Base-by-base conservation (phyloP, 805 yeast species). In the Candida tallmaniae region DNA sequence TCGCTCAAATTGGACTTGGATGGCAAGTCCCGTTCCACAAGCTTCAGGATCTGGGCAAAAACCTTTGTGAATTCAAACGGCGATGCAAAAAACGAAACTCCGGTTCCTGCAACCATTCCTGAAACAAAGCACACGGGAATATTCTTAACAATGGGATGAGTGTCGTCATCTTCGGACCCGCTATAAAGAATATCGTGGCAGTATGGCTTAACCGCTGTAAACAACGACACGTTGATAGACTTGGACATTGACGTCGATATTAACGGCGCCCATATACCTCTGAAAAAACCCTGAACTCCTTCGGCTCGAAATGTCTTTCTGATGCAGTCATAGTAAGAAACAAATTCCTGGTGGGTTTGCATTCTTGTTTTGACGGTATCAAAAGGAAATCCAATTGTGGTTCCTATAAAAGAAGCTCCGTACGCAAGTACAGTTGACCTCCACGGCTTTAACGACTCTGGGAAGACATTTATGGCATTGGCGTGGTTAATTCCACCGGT, bases 11-110 rank as follows among this genome's bases (percentile, higher is more conserved):
- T 31, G 19, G 22, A 19, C 6, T 22, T 29, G 16, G 23, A 12
- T 6, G 19, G 19, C 10, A 23, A 15, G 20, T 39, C 35, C 24
- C 46, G 42, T 45, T 56, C 57, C 22, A 74, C 74, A 27, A 76
- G 49, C 15, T 65, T 46, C n/a, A 69, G 79, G 24, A 86, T 73
- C 54, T 86, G 95, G 23, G 90, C 82, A 41, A 81, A 84, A 6
- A 85, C 68, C 55, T 86, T 87, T 31, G 90, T 78, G 58, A 84
- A 75, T 55, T 86, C 96, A 52, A 86, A 86, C 2, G 96, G 96
- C 45, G 90, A 82, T 3, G 88, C 83, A 54, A 79, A 75, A 5
- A 70, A 23, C 3, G 86, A 70, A 10, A 83, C 77, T 2, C 68
- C 57, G 5, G 74, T 74, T 4, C 95, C 95, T 0, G 93, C 76